phyloP scores from a whole-genome alignment of 345 rosid species.

The Aegle marmelos region DNA sequence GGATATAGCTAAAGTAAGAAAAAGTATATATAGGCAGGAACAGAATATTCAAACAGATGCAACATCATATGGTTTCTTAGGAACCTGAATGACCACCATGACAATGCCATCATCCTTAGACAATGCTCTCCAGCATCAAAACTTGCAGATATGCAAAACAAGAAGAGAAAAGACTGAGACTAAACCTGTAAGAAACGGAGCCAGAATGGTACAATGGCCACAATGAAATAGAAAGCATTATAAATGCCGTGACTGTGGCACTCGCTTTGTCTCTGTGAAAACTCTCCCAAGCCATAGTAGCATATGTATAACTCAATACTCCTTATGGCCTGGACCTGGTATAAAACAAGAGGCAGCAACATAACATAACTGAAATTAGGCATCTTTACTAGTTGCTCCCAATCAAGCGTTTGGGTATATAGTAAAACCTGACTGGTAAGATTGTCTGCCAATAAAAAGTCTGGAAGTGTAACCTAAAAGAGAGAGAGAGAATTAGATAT shows the following conservation, averaged over 20 bases:
- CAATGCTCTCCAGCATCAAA: background rate
- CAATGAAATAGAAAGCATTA: slow-evolving; percentile 52
- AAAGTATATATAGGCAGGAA: background rate
- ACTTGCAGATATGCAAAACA: background rate
- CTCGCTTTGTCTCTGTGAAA: slow-evolving; percentile 46
- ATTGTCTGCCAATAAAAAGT: slow-evolving; percentile 65
- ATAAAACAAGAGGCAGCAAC: slow-evolving; percentile 8
- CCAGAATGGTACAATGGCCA: slow-evolving; percentile 70
- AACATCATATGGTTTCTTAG: background rate
- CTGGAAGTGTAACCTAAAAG: slow-evolving; percentile 59
- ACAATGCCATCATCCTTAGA: slow-evolving; percentile 4
- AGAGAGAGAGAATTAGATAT: slow-evolving; percentile 14
- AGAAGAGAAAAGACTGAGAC: background rate
- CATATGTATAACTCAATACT: slow-evolving; percentile 69
- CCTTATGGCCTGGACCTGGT: slow-evolving; percentile 65
- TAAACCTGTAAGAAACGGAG: slow-evolving; percentile 62
- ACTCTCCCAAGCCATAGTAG: slow-evolving; percentile 66
- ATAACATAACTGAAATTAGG: background rate
- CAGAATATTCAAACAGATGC: background rate
- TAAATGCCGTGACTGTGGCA: slow-evolving; percentile 63
- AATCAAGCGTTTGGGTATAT: background rate
- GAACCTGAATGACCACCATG: background rate
- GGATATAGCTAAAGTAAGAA: background rate
- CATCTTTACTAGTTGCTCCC: background rate
- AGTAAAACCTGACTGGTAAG: slow-evolving; percentile 56